phyloP scores from a whole-genome alignment of 2,329 filamentous ascomycete genomes.

The Colletotrichum camelliae region DNA sequence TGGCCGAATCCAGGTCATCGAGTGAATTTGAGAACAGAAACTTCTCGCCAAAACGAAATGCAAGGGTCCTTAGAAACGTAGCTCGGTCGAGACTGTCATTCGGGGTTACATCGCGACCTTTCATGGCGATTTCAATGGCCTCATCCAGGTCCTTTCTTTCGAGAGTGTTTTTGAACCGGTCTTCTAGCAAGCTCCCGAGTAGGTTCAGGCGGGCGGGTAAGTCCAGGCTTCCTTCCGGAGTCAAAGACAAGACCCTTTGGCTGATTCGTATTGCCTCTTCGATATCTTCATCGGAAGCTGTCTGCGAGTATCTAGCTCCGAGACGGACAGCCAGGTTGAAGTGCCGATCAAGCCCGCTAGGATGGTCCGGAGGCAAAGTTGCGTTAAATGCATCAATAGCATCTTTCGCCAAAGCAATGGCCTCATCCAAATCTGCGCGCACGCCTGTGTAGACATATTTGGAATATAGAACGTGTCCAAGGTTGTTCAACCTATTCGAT shows the following conservation, averaged over 20 bases:
- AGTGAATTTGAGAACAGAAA: neutral
- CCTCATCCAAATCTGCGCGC: neutral
- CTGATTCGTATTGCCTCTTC: rapidly evolving
- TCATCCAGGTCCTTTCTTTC: neutral
- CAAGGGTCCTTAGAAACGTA: neutral
- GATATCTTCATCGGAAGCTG: rapidly evolving
- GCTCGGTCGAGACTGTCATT: neutral
- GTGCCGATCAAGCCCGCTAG: neutral
- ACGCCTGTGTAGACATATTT: neutral
- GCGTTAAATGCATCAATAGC: neutral
- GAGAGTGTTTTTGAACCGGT: neutral
- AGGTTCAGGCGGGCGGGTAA: rapidly evolving
- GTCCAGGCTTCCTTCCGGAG: neutral
- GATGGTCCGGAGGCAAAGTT: neutral
- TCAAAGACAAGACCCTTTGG: neutral
- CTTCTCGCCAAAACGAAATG: neutral
- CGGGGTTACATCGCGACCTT: rapidly evolving
- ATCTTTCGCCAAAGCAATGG: rapidly evolving
- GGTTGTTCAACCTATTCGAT: neutral
- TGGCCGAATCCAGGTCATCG: rapidly evolving
- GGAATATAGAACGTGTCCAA: neutral
- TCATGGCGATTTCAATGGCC: neutral
- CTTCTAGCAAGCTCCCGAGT: neutral
- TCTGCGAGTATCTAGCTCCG: neutral
- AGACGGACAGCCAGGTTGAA: neutral